These are phyloP conservation scores for Candida suzukii DNA, from an alignment of 805 yeast genomes.

Conservation along the genomic window DNA sequence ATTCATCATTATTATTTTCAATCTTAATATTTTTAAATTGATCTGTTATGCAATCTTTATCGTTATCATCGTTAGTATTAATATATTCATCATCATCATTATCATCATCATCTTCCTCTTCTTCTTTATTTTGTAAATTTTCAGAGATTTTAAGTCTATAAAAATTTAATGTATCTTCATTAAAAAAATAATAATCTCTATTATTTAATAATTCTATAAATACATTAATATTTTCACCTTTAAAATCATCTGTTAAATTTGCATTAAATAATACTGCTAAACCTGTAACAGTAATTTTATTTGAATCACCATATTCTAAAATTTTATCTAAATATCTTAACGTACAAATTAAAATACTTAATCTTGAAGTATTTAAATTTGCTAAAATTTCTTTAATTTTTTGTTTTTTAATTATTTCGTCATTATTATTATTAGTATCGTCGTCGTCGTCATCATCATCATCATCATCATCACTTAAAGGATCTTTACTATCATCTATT, in stretches of 20 bases:
- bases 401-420: neutral
- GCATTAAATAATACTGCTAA: constrained; percentile 24
- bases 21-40: neutral
- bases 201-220: constrained; percentile 7
- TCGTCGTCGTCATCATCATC: neutral
- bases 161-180: neutral
- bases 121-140: neutral
- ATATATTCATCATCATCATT: no score
- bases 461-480: no score
- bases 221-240: constrained; percentile 11
- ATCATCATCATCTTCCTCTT: no score
- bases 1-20: no score
- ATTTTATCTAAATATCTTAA: constrained; percentile 58
- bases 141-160: neutral
- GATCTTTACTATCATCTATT: no score
- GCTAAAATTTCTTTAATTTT: constrained; percentile 21
- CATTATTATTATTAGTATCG: neutral
- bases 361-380: constrained; percentile 33
- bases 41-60: neutral
- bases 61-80: no score
- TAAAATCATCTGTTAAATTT: constrained; percentile 11
- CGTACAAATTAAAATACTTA: constrained; percentile 42
- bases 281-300: constrained; percentile 76
- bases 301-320: constrained; percentile 44
- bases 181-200: neutral